Conservation (phyloP, 2,329 filamentous ascomycete species). For the Fusarium nygamai region DNA sequence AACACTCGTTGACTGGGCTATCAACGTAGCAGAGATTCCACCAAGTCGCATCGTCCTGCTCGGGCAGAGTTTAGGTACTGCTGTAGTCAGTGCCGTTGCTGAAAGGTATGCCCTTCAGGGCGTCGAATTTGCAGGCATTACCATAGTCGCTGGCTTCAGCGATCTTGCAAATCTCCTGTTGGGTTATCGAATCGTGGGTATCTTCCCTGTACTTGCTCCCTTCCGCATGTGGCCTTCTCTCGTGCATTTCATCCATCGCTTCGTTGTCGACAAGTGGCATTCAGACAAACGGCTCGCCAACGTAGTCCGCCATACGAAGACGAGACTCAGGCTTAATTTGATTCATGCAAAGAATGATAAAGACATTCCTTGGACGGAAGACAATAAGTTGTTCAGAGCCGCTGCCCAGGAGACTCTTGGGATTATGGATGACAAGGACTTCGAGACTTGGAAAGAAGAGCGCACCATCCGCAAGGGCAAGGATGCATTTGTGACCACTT, state of each 20-base stretch:
- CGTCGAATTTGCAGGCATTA: conserved; percentile 79
- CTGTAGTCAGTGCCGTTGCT: conserved; percentile 78
- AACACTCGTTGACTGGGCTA: conserved; percentile 76
- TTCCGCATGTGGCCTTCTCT: conserved; percentile 73
- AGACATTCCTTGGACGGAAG: conserved; percentile 82
- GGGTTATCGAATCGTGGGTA: conserved; percentile 80
- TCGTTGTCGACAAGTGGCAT: conserved; percentile 84
- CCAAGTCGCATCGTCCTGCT: conserved; percentile 80
- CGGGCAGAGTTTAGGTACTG: conserved; percentile 90
- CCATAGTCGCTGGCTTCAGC: conserved; percentile 84
- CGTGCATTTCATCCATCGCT: conserved; percentile 66
- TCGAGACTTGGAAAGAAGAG: conserved; percentile 57
- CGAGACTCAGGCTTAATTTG: conserved; percentile 71
- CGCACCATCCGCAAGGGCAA: conserved; percentile 55
- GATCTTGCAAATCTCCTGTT: conserved; percentile 77
- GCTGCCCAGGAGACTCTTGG: conserved; percentile 63
- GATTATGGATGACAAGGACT: conserved; percentile 49
- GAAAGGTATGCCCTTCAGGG: conserved; percentile 72
- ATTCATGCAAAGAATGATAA: conserved; percentile 84
- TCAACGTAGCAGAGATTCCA: conserved; percentile 71
- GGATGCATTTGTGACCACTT: conserved; percentile 60
- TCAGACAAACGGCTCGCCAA: conserved; percentile 73
- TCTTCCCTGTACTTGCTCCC: conserved; percentile 82
- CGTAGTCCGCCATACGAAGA: conserved; percentile 62
- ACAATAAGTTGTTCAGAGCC: conserved; percentile 69